Conservation (phyloP, 2,329 filamentous ascomycete species). For the Coniochaeta sp. region DNA sequence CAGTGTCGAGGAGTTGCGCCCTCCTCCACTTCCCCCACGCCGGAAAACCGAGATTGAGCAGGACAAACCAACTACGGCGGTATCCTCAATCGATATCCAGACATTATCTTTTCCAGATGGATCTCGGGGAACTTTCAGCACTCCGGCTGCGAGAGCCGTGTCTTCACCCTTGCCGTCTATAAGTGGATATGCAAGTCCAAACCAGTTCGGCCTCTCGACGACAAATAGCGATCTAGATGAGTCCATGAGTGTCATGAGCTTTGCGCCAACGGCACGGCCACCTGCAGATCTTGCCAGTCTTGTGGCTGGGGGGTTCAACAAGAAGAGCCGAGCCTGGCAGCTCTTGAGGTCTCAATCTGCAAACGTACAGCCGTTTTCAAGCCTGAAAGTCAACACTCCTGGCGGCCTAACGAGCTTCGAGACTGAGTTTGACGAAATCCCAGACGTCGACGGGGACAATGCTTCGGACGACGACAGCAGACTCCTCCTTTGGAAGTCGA, state of each 20-base stretch:
- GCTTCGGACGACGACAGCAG: constrained; percentile 47
- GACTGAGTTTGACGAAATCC: constrained; percentile 71
- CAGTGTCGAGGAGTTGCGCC: constrained; percentile 9
- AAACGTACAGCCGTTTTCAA: constrained; percentile 54
- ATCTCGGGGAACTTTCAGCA: constrained; percentile 56
- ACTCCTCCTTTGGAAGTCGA: constrained; percentile 75
- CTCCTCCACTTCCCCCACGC: constrained; percentile 20
- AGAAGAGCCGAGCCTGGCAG: constrained; percentile 62
- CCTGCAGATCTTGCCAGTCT: constrained; percentile 75
- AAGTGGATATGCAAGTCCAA: constrained; percentile 34
- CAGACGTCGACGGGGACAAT: constrained; percentile 26
- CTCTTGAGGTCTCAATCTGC: constrained; percentile 57
- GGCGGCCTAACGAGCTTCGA: constrained; percentile 60
- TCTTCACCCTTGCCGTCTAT: constrained; percentile 25
- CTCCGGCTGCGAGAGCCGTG: constrained; percentile 24
- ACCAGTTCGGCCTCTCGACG: constrained; percentile 7
- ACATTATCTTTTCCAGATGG: constrained; percentile 68
- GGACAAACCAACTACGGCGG: constrained; percentile 73
- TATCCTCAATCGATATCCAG: constrained; percentile 76
- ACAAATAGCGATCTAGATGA: constrained; percentile 49
- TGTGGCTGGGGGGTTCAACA: constrained; percentile 62
- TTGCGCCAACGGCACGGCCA: constrained; percentile 54
- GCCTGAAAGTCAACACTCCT: constrained; percentile 32
- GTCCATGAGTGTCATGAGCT: constrained; percentile 59
- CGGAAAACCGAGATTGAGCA: constrained; percentile 28